Evolutionary conservation across 2,329 filamentous ascomycete species (phyloP), one percentile per base, ranked within the genome.

Genomic region (Penicillium sp.): DNA sequence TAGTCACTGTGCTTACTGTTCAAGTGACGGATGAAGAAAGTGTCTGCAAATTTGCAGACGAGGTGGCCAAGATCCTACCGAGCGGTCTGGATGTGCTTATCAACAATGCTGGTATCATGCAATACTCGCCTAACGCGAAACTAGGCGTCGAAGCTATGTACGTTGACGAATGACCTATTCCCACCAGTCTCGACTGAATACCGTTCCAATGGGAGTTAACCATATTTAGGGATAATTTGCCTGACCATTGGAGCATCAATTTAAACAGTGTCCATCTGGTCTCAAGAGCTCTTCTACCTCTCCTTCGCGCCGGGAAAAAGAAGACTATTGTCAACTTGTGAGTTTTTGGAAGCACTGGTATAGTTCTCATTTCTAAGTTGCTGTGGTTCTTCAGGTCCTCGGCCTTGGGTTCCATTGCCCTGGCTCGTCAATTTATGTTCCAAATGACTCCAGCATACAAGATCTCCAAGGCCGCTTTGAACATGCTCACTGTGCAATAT

Each of bases 381-480:
- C 8, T 28, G 56, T 16, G 1, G 23, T 15, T 15, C 16, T 5
- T 29, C 38, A 77, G 74, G 38, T 73, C 74, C 4, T 70, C 73
- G 1, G 74, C 71, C 0, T 42, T 79, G 3, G 77, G 74, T 26
- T 79, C 76, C 0, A 72, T 79, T 6, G 48, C 64, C 18, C 48
- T 62, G 52, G 64, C 66, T 0, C 13, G 56, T 9, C 28, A 41
- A 4, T 59, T 49, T 23, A 41, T 26, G 8, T 18, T 23, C 15
- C 21, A 39, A 8, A 68, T 68, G 2, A 45, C 53, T 0, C 75
- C 75, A 2, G 70, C 72, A 2, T 76, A 76, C 66, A 73, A 77
- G 57, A 71, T 80, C 54, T 72, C 75, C 6, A 81, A 81, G 57
- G 73, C 78, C 0, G 76, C 77, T 1, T 54, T 80, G 45, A 78